These are phyloP conservation scores for Mrakia blollopis DNA, from an alignment of 768 basidiomycete genomes.

Conservation along the genomic window DNA sequence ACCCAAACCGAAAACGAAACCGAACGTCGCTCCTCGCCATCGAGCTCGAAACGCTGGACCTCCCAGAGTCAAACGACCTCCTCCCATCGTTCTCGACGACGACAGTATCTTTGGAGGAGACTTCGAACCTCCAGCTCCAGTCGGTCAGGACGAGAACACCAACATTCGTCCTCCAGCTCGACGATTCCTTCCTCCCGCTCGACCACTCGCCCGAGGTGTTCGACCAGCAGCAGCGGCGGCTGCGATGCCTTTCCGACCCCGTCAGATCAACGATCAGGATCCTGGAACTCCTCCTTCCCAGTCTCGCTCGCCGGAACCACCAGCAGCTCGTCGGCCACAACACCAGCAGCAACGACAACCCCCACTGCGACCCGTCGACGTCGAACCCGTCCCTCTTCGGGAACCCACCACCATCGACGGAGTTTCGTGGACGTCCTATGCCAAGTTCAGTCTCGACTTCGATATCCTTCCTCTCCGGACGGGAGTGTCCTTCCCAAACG, in stretches of 20 bases:
- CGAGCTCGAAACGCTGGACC: constrained; percentile 6
- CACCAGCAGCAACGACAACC: neutral
- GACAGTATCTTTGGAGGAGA: constrained; percentile 40
- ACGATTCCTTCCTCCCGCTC: neutral
- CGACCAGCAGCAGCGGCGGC: neutral
- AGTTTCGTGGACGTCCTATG: constrained; percentile 42
- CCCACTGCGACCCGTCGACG: neutral
- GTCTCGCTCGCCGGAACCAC: neutral
- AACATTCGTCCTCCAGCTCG: neutral
- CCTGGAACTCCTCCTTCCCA: neutral
- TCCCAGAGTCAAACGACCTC: constrained; percentile 17
- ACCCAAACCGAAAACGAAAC: neutral
- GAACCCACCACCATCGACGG: constrained; percentile 31
- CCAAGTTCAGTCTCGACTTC: constrained; percentile 42
- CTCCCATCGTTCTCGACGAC: constrained; percentile 40
- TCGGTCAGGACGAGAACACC: constrained; percentile 32
- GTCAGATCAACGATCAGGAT: neutral
- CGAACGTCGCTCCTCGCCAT: neutral
- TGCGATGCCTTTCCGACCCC: neutral
- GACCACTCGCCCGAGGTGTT: neutral
- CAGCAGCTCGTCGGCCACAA: neutral
- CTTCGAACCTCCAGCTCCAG: constrained; percentile 33
- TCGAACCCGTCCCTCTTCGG: neutral
- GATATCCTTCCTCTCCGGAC: constrained; percentile 41
- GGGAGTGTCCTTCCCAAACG: constrained; percentile 37